Conservation (phyloP, 441 rosid species). For the Daphne laureola region DNA sequence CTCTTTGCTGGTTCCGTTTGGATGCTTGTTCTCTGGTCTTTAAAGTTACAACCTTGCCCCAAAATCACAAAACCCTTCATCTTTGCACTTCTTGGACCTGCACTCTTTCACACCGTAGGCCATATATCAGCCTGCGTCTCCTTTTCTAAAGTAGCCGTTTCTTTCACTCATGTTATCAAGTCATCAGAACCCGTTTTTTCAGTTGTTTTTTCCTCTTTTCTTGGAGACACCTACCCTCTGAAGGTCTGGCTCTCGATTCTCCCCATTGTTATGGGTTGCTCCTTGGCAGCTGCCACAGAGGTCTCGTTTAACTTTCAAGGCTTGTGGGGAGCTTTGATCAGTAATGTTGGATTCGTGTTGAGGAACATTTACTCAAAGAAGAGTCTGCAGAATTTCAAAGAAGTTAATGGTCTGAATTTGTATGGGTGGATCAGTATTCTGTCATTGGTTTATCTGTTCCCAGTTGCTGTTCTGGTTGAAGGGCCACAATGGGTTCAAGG, state of each 20-base stretch:
- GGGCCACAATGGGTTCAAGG: conserved; percentile 88
- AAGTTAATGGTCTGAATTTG: conserved; percentile 80
- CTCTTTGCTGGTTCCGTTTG: conserved; percentile 82
- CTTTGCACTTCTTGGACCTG: conserved; percentile 83
- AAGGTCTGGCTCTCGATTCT: conserved; percentile 88
- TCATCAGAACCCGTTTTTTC: conserved; percentile 94
- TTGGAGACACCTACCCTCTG: conserved; percentile 75
- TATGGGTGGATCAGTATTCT: conserved; percentile 80
- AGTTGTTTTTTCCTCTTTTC: conserved; percentile 74
- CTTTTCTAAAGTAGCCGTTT: conserved; percentile 93
- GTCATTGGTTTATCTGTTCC: conserved; percentile 64
- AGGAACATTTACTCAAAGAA: conserved; percentile 78
- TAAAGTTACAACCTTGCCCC: conserved; percentile 70
- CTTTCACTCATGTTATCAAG: conserved; percentile 93
- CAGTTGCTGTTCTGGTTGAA: conserved; percentile 78
- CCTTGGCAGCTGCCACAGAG: conserved; percentile 87
- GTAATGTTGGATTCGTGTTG: conserved; percentile 84
- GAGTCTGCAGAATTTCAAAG: conserved; percentile 72
- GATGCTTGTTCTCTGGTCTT: conserved; percentile 78
- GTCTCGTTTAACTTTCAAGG: conserved; percentile 83
- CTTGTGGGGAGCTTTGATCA: conserved; percentile 84
- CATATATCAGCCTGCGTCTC: conserved; percentile 97
- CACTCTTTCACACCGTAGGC: conserved; percentile 88
- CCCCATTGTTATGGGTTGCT: conserved; percentile 86
- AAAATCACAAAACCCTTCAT: conserved; percentile 76